Conservation (phyloP, 805 yeast genomes). For the Candida ulmi region DNA sequence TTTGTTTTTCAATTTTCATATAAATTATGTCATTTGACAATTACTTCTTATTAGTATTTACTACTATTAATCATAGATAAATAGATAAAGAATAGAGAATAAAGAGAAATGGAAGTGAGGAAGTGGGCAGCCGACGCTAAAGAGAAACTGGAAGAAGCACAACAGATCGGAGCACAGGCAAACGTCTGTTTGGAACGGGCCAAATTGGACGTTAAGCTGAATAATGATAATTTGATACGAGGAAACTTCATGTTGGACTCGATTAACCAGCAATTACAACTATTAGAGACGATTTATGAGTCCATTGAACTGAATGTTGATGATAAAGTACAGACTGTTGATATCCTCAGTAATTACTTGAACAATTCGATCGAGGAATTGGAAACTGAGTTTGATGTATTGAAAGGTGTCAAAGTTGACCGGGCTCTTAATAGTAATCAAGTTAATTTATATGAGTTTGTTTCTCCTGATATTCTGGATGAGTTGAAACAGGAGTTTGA, state of each 20-base stretch:
- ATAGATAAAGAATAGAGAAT: neutral
- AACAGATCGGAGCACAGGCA: conserved; percentile 46
- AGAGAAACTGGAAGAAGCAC: conserved; percentile 41
- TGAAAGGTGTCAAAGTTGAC: conserved; percentile 34
- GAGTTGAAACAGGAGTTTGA: conserved; percentile 23
- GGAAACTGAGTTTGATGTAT: conserved; percentile 23
- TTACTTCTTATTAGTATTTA: too few species aligned
- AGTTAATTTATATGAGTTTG: conserved; percentile 38
- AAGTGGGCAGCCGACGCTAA: conserved; percentile 43
- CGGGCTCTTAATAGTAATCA: conserved; percentile 20
- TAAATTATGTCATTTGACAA: too few species aligned
- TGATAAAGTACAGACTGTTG: conserved; percentile 19
- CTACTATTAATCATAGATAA: too few species aligned
- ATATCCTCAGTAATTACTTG: conserved; percentile 19
- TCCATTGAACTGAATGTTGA: conserved; percentile 26
- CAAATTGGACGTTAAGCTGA: conserved; percentile 29
- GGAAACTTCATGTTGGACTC: conserved; percentile 41
- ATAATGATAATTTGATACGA: conserved; percentile 38
- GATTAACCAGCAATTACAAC: conserved; percentile 39
- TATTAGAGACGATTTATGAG: conserved; percentile 29
- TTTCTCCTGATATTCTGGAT: conserved; percentile 33
- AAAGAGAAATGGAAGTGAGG: too few species aligned
- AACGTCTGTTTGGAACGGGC: conserved; percentile 33
- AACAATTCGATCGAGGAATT: conserved; percentile 28
- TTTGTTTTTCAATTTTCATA: too few species aligned